Evolutionary conservation across 441 rosid species (phyloP), one percentile per base, ranked within the genome.

Genomic region (Mallotus japonicus): DNA sequence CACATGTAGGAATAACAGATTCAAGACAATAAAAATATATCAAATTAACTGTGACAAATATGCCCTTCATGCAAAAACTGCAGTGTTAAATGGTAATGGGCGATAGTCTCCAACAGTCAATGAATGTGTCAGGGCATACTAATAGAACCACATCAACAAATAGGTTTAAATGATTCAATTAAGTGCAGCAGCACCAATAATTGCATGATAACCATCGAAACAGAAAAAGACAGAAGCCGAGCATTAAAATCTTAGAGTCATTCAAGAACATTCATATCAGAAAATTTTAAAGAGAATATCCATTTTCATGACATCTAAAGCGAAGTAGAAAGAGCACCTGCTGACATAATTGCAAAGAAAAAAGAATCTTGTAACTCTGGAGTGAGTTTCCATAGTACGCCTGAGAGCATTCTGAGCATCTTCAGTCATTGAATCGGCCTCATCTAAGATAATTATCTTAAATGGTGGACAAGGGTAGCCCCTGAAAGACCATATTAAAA

Each of bases 371-470:
- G 99, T 91, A 78, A 93, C 93, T 89, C 86, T 93, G 72, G 97
- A 93, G 84, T 91, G 81, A 34, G 96, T 92, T 82, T 95, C 99
- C 98, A 95, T 95, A 9, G 98, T 93, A 62, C 95, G 95, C 75
- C 99, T 87, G 81, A 95, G 73, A 60, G 98, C 99, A 75, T 95
- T 95, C 93, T 92, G 99, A 69, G 99, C 98, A 84, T 95, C 99
- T 89, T 95, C 96, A 7, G 99, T 95, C 98, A 95, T 95, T 54
- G 99, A 95, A 88, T 93, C 99, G 68, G 97, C 96, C 83, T 95
- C 98, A 49, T 95, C 98, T 63, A 95, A 84, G 75, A 95, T 89
- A 82, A 93, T 93, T 67, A 95, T 93, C 87, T 95, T 90, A 81
- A 74, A 95, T 0, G 98, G 91, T 34, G 97, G 99, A 80, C 97